Evolutionary conservation across 2,329 filamentous ascomycete genomes (phyloP), one percentile per base, ranked within the genome.

Genomic region (Neonectria sp.): DNA sequence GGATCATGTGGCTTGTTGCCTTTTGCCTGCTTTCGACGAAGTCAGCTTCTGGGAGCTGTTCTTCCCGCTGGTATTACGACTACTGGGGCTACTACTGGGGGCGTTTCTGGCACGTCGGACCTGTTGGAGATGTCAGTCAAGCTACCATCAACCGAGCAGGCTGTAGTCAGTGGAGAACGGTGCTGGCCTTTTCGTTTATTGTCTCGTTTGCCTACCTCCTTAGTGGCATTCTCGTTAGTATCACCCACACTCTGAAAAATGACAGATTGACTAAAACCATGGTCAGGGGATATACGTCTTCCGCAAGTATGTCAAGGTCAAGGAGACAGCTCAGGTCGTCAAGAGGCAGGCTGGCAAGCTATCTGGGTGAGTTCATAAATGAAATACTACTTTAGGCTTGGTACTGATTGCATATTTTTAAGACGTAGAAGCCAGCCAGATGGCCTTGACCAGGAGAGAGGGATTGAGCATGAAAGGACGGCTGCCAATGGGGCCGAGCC

Each of bases 51-150:
- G 27, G 37, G 2, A 43, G 40, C 37, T 52, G n/a, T n/a, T 35
- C n/a, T 6, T 37, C 69, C 2, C 2, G 8, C 11, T 78, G 76
- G 76, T 76, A 73, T 45, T 31, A 69, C 27, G 60, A 70, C 12
- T 75, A 76, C 55, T 78, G 76, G 76, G 71, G 72, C 25, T 77
- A 75, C 57, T 76, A 76, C 48, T 78, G 76, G 76, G 71, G 73
- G 6, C 62, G 68, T 2, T 72, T 21, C 37, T 73, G 68, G 68
- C 13, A 21, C 6, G 51, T 53, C 29, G 73, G 73, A 1, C 73
- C 61, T 3, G 29, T 45, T 11, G 61, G 45, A 15, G 5, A 12
- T 3, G 27, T 67, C 25, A 67, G 69, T 1, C 40, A 9, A 2
- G 67, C 69, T 9, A 27, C 24, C 25, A 55, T 74, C 29, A 40